Percentiles rank a stretch among this genome's conserved stretches.
phyloP scores from a whole-genome alignment of 305 asterid species.

The Solanum hybrid region DNA sequence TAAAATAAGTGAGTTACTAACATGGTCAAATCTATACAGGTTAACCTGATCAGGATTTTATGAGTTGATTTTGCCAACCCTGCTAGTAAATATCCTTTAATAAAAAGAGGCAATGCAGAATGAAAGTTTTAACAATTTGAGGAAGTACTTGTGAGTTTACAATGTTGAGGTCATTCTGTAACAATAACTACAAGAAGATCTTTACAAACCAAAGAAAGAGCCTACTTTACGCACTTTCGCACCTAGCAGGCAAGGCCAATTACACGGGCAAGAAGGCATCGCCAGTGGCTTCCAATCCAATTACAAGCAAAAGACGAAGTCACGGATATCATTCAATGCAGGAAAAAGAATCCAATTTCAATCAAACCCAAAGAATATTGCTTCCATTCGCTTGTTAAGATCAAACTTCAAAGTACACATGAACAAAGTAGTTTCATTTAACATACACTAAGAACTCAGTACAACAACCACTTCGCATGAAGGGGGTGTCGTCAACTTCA shows the following conservation, averaged over 20 bases:
- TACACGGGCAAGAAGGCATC: neutral
- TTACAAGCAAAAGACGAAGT: neutral
- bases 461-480: neutral
- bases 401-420: neutral
- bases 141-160: neutral
- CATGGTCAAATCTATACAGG: neutral
- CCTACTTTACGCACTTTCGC: neutral
- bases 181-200: neutral
- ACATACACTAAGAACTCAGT: neutral
- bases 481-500: neutral
- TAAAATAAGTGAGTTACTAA: neutral
- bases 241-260: neutral
- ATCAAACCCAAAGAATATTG: neutral
- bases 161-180: neutral
- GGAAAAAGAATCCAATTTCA: neutral
- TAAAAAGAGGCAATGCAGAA: neutral
- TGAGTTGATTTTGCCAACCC: neutral
- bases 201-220: neutral
- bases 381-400: neutral
- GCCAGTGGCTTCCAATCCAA: neutral
- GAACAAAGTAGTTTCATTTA: neutral
- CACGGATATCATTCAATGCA: neutral
- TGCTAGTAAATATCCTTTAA: neutral
- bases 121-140: neutral
- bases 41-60: too few relatives aligned